Evolutionary conservation across 2,329 filamentous ascomycete species (phyloP).

Genomic region (Penicillium glabrum): DNA sequence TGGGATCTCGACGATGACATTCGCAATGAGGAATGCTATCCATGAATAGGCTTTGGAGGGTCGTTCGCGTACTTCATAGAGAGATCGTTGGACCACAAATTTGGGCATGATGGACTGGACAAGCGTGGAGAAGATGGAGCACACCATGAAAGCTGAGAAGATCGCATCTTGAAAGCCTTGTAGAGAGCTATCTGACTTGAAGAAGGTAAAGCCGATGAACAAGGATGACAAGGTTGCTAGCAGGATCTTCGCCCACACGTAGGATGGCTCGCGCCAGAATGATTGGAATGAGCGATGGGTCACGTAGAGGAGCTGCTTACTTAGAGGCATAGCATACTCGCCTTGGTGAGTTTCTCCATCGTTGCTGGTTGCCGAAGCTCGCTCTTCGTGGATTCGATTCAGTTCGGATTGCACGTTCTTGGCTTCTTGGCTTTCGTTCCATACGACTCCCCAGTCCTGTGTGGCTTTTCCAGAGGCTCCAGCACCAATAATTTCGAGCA

Average conservation of each 20-base stretch:
- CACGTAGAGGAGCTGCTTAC: conserved; percentile 64
- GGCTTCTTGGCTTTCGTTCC: conserved; percentile 60
- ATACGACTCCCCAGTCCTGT: conserved; percentile 63
- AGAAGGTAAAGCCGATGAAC: conserved; percentile 83
- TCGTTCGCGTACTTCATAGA: conserved; percentile 83
- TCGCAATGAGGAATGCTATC: conserved; percentile 80
- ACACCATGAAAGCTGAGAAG: conserved; percentile 81
- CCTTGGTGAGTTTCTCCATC: conserved; percentile 47
- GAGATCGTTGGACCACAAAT: conserved; percentile 75
- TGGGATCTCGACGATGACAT: conserved; percentile 80
- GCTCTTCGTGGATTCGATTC: conserved; percentile 54
- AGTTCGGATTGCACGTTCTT: conserved; percentile 58
- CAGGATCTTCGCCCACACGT: conserved; percentile 78
- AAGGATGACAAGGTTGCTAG: conserved; percentile 64
- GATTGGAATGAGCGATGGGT: conserved; percentile 77
- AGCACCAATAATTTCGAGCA: conserved; percentile 59
- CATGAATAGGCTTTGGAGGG: conserved; percentile 83
- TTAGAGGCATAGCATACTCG: conserved; percentile 78
- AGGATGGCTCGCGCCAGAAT: conserved; percentile 83
- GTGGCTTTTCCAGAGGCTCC: conserved; percentile 67
- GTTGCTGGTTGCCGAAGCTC: conserved; percentile 33
- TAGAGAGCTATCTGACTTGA: conserved; percentile 66
- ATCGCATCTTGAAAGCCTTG: conserved; percentile 84
- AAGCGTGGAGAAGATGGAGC: conserved; percentile 54
- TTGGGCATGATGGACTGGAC: conserved; percentile 70